phyloP scores from a whole-genome alignment of 164 flowering plant species.

The Pachysandra terminalis region DNA sequence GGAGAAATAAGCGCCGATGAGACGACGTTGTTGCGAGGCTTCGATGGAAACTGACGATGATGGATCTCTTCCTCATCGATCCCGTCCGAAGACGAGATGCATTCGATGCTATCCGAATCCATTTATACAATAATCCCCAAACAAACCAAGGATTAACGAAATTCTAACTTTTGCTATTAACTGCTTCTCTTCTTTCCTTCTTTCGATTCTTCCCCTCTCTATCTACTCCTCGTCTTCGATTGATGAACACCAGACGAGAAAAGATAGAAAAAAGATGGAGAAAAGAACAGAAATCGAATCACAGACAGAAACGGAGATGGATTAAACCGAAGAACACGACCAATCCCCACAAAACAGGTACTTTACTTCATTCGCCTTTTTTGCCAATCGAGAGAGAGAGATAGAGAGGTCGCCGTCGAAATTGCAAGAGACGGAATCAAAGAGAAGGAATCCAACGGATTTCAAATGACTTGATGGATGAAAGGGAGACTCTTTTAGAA shows the following conservation, averaged over 20 bases:
- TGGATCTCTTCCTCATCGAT: conserved; percentile 36
- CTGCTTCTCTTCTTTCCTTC: background rate
- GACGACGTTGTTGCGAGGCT: conserved; percentile 17
- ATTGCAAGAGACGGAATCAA: background rate
- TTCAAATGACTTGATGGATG: too few species aligned
- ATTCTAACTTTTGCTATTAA: background rate
- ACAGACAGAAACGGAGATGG: background rate
- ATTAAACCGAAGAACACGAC: background rate
- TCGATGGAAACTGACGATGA: conserved; percentile 20
- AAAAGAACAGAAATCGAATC: background rate
- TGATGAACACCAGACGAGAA: background rate
- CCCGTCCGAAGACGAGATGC: conserved; percentile 29
- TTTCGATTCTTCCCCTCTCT: conserved; percentile 4
- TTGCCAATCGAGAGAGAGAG: background rate
- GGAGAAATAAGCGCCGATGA: conserved; percentile 22
- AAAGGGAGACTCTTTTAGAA: too few species aligned
- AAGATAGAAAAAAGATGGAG: background rate
- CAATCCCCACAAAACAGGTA: background rate
- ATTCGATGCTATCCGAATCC: conserved; percentile 34
- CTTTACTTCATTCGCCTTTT: background rate
- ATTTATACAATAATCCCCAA: conserved; percentile 1
- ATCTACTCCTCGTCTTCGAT: conserved; percentile 1
- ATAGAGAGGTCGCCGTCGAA: background rate
- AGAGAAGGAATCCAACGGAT: background rate
- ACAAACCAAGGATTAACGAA: background rate